phyloP scores from a whole-genome alignment of 495 filamentous ascomycete genomes.

The Lepidopterella palustris region DNA sequence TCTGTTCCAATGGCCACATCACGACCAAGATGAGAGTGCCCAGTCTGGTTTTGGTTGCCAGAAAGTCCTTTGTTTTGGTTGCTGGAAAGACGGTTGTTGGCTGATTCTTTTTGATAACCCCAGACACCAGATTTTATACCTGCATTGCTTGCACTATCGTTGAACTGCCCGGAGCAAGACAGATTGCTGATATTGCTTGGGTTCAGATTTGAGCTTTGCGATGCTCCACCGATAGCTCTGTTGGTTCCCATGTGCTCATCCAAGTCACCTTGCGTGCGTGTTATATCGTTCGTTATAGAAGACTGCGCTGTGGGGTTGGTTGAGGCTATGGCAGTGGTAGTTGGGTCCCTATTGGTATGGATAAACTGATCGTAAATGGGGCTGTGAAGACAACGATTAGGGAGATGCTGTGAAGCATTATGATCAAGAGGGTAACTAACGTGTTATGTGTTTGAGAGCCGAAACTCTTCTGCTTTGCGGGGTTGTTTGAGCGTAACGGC shows the following conservation, averaged over 20 bases:
- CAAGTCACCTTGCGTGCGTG: not conserved
- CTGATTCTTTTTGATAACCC: no score
- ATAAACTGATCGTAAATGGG: slow-evolving; percentile 23
- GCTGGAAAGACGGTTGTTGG: no score
- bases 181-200: not conserved
- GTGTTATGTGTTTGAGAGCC: not conserved
- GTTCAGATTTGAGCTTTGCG: not conserved
- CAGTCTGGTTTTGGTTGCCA: not conserved
- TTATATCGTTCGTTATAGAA: slow-evolving; percentile 8
- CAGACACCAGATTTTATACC: slow-evolving; percentile 35
- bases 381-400: not conserved
- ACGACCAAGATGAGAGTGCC: not conserved
- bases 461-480: not conserved
- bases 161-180: not conserved
- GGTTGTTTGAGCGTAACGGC: not conserved
- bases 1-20: not conserved
- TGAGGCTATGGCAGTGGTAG: slow-evolving; percentile 4
- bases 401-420: not conserved
- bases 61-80: not conserved
- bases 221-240: not conserved
- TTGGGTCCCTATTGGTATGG: not conserved
- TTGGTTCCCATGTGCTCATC: not conserved
- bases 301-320: slow-evolving; percentile 5
- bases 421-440: not conserved
- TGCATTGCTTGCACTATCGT: slow-evolving; percentile 24